phyloP scores from a whole-genome alignment of 345 rosid species.

The Carallia brachiata region DNA sequence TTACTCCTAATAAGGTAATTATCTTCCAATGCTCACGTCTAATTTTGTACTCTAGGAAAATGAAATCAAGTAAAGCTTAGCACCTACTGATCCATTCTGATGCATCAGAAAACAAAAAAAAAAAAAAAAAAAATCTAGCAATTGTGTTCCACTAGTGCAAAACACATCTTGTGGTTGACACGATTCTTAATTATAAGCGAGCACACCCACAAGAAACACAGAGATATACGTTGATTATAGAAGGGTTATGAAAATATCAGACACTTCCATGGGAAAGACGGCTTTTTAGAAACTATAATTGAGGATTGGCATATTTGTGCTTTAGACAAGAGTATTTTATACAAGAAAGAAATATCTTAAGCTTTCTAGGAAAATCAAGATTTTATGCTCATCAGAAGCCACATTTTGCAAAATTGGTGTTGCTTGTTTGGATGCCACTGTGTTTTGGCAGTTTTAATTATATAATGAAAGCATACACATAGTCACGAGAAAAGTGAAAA shows the following conservation, averaged over 20 bases:
- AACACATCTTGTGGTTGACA: constrained; percentile 3
- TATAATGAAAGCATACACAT: too few relatives aligned
- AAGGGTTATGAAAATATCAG: background rate
- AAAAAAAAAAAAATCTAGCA: too few relatives aligned
- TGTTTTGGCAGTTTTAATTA: too few relatives aligned
- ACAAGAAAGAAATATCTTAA: background rate
- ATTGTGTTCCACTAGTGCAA: background rate
- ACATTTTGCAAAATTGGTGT: background rate
- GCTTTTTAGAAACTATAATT: background rate
- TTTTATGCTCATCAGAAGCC: background rate
- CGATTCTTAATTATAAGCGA: too few relatives aligned
- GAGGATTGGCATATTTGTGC: background rate
- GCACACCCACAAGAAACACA: too few relatives aligned
- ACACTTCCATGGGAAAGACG: background rate
- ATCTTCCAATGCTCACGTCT: background rate
- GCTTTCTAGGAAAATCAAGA: background rate
- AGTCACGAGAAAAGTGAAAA: too few relatives aligned
- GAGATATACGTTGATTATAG: too few relatives aligned
- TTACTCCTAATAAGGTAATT: background rate
- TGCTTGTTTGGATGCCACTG: too few relatives aligned
- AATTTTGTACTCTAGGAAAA: background rate
- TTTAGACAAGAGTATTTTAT: background rate
- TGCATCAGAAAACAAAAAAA: background rate
- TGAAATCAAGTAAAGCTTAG: background rate
- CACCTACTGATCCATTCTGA: background rate